phyloP scores from a whole-genome alignment of 2,329 filamentous ascomycete genomes.

The Epichloe glyceriae region DNA sequence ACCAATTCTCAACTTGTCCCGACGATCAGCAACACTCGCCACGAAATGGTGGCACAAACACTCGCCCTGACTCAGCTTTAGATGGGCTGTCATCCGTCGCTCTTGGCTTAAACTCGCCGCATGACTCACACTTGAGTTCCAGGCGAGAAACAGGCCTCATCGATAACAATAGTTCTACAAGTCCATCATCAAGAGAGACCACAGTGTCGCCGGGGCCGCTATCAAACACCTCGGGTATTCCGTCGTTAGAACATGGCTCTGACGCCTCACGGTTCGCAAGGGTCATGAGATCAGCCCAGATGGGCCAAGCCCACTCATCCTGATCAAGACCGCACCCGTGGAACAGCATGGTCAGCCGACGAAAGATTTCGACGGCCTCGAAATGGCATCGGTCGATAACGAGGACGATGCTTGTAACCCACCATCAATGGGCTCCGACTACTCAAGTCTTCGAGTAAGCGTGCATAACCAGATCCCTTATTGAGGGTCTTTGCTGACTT shows the following conservation, averaged over 20 bases:
- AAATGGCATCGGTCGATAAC: conserved; percentile 15
- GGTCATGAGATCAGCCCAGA: conserved; percentile 11
- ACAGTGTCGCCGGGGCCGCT: conserved; percentile 32
- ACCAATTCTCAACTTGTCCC: conserved; percentile 30
- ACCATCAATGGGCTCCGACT: conserved; percentile 26
- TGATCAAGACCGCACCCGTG: not conserved
- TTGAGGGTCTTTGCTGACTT: conserved; percentile 4
- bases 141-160: not conserved
- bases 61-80: conserved; percentile 10
- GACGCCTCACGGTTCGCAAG: conserved; percentile 17
- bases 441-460: conserved; percentile 23
- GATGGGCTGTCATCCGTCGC: conserved; percentile 12
- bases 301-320: not conserved
- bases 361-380: conserved; percentile 14
- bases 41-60: conserved; percentile 12
- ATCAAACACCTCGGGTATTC: conserved; percentile 19
- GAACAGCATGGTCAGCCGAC: conserved; percentile 5
- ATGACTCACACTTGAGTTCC: not conserved
- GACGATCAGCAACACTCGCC: conserved; percentile 24
- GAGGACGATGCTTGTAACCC: conserved; percentile 14
- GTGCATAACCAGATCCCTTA: conserved; percentile 3
- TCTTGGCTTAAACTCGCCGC: conserved; percentile 6
- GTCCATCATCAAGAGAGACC: conserved; percentile 24
- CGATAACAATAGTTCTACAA: conserved; percentile 15
- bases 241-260: conserved; percentile 20